phyloP scores from a whole-genome alignment of 352 stramenopile genomes.

The Pilasporangium apinafurcum region DNA sequence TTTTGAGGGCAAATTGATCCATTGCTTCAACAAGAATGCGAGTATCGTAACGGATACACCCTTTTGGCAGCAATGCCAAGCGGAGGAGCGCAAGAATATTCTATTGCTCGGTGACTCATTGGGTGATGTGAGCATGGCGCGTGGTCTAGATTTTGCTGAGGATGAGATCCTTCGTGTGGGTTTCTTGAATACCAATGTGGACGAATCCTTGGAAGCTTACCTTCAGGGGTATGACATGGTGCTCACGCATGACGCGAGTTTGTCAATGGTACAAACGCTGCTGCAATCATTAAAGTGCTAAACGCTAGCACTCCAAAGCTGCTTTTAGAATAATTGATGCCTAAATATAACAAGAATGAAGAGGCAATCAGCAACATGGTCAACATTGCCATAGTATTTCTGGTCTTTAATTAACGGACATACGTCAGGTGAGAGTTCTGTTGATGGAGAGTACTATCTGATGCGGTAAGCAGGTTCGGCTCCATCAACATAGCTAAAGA shows the following conservation, averaged over 20 bases:
- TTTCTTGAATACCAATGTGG: conserved; percentile 62
- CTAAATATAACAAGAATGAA: too few species aligned
- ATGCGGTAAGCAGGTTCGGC: too few species aligned
- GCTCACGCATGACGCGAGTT: conserved; percentile 56
- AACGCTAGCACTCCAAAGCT: too few species aligned
- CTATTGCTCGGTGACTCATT: conserved; percentile 59
- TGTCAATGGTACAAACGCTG: conserved; percentile 36
- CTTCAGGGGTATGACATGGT: conserved; percentile 58
- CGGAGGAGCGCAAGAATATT: conserved; percentile 54
- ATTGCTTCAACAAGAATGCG: conserved; percentile 77
- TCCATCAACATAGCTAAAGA: too few species aligned
- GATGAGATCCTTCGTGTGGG: conserved; percentile 62
- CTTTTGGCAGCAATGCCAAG: conserved; percentile 43
- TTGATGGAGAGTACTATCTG: too few species aligned
- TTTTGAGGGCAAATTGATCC: conserved; percentile 61
- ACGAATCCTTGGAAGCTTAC: conserved; percentile 63
- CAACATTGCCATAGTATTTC: too few species aligned
- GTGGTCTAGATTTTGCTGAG: conserved; percentile 33
- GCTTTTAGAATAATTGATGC: too few species aligned
- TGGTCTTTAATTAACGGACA: too few species aligned
- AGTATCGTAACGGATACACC: conserved; percentile 52
- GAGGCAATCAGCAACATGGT: too few species aligned
- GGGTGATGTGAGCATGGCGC: conserved; percentile 30
- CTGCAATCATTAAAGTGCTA: conserved; percentile 42
- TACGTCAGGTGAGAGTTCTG: too few species aligned